These are phyloP conservation scores for Cryptococcus hybrid DNA, from an alignment of 1,284 basidiomycete species.

Conservation along the genomic window DNA sequence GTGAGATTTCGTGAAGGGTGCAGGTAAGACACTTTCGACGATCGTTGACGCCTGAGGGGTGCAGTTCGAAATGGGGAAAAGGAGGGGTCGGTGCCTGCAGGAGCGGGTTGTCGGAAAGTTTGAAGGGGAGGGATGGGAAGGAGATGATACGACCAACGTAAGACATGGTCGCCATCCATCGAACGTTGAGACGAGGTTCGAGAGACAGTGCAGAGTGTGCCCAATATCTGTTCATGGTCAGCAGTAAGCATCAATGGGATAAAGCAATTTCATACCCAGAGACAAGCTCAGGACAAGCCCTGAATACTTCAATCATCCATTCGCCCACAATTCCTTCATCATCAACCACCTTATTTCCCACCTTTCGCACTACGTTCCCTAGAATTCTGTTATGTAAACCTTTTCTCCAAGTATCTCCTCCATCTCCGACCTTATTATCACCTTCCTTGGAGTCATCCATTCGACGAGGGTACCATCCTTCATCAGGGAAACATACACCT, in stretches of 20 bases:
- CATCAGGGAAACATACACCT: conserved; percentile 84
- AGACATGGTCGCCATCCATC: conserved; percentile 84
- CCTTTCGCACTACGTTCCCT: conserved; percentile 65
- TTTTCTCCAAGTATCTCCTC: conserved; percentile 51
- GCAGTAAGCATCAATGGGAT: conserved; percentile 9
- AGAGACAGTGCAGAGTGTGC: conserved; percentile 67
- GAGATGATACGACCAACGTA: conserved; percentile 75
- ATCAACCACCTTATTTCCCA: conserved; percentile 69
- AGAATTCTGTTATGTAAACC: conserved; percentile 79
- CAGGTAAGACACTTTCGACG: conserved; percentile 73
- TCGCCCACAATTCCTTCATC: conserved; percentile 78
- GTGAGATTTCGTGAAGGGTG: conserved; percentile 64
- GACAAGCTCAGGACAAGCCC: conserved; percentile 81
- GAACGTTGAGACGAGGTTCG: conserved; percentile 80
- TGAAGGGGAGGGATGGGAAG: conserved; percentile 52
- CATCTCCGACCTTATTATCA: conserved; percentile 3
- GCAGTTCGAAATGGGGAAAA: conserved; percentile 50
- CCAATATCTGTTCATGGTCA: conserved; percentile 63
- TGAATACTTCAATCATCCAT: conserved; percentile 71
- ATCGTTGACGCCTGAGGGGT: conserved; percentile 70
- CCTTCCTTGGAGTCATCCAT: conserved; percentile 27
- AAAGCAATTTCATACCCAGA: conserved; percentile 58
- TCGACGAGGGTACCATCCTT: conserved; percentile 81
- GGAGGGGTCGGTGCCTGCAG: conserved; percentile 22
- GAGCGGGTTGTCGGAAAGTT: conserved; percentile 56